A percentile compares a stretch with the other conserved stretches of the same genome.
phyloP scores from a whole-genome alignment of 495 filamentous ascomycete genomes.

The Neurospora sp. region DNA sequence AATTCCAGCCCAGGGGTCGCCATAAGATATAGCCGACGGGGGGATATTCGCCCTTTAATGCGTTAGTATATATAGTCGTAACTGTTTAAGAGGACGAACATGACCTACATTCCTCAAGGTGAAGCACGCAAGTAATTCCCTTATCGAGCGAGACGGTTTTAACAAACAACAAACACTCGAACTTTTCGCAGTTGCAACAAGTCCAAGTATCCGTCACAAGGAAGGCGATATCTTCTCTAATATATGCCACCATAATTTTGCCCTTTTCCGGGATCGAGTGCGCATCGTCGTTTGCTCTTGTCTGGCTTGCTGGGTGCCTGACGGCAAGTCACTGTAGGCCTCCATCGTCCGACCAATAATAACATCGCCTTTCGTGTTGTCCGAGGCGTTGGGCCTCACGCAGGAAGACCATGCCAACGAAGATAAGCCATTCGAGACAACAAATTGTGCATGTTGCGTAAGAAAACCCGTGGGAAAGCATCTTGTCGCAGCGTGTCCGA shows the following conservation, averaged over 20 bases:
- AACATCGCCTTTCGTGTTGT: not conserved
- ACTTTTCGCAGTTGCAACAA: not conserved
- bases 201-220: too few species aligned
- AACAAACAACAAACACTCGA: not conserved
- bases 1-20: not conserved
- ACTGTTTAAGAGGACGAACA: not conserved
- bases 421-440: not conserved
- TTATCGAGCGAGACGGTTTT: too few species aligned
- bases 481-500: not conserved
- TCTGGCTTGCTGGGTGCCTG: not conserved
- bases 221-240: too few species aligned
- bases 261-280: too few species aligned
- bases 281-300: not conserved
- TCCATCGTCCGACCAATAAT: not conserved
- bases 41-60: not conserved
- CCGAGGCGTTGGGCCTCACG: not conserved
- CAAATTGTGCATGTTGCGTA: not conserved
- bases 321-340: not conserved
- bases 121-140: not conserved
- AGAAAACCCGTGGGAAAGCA: not conserved
- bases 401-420: not conserved
- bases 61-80: not conserved
- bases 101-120: not conserved
- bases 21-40: not conserved
- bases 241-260: too few species aligned